A percentile compares a stretch with the other conserved stretches of the same genome.
These are phyloP conservation scores for Dioscorea cayenensis DNA, from an alignment of 116 monocot genomes.

Conservation along the genomic window DNA sequence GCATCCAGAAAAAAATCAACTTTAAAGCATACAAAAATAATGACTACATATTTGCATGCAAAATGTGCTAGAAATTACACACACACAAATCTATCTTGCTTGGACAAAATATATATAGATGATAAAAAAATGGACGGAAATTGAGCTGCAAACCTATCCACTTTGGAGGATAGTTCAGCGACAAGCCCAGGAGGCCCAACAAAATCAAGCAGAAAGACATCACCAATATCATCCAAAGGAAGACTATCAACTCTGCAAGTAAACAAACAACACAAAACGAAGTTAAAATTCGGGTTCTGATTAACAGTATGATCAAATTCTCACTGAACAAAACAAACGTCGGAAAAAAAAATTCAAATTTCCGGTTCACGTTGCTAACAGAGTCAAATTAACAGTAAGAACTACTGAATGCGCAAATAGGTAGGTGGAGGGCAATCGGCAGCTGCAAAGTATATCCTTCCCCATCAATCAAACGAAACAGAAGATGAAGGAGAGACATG, in stretches of 20 bases:
- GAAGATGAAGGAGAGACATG: not conserved
- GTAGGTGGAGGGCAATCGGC: too few relatives aligned
- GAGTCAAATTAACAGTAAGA: too few relatives aligned
- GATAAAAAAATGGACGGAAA: not conserved
- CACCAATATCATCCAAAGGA: constrained; percentile 49
- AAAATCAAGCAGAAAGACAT: constrained; percentile 88
- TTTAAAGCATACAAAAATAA: too few relatives aligned
- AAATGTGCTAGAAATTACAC: too few relatives aligned
- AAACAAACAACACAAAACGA: not conserved
- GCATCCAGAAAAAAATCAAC: not conserved
- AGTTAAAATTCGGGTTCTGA: not conserved
- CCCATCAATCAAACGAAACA: too few relatives aligned
- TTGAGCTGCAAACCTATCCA: constrained; percentile 47
- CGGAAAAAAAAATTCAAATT: too few relatives aligned
- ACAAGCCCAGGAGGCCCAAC: constrained; percentile 75
- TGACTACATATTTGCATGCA: too few relatives aligned
- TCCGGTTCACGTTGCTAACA: too few relatives aligned
- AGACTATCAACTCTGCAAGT: constrained; percentile 46
- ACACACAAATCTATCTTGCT: too few relatives aligned
- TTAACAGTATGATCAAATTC: not conserved
- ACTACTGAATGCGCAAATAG: too few relatives aligned
- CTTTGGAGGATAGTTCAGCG: constrained; percentile 52
- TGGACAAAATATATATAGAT: not conserved
- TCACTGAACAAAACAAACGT: too few relatives aligned
- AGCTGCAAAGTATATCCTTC: too few relatives aligned